Percentiles rank a stretch among this genome's conserved stretches.
These are phyloP conservation scores for Phlebiopsis flavidoalba DNA, from an alignment of 768 basidiomycete genomes.

Conservation along the genomic window DNA sequence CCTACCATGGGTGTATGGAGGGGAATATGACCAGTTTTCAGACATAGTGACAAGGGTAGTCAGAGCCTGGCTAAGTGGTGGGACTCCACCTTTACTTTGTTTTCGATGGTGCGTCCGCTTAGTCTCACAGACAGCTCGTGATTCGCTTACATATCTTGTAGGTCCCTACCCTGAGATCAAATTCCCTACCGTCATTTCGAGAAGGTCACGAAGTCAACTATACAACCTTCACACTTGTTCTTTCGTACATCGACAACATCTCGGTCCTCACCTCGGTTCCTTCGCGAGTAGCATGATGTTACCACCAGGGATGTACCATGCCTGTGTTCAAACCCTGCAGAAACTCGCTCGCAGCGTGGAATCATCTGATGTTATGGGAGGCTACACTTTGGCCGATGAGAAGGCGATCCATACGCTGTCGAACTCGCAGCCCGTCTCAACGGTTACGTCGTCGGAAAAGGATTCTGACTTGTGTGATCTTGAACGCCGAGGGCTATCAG, in stretches of 20 bases:
- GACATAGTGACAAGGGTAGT: constrained; percentile 46
- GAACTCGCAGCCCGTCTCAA: constrained; percentile 70
- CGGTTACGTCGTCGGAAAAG: constrained; percentile 69
- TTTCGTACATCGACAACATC: constrained; percentile 72
- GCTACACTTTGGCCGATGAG: constrained; percentile 69
- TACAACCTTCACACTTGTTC: constrained; percentile 66
- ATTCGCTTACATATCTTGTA: constrained; percentile 24
- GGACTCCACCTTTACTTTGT: constrained; percentile 69
- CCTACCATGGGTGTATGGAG: constrained; percentile 83
- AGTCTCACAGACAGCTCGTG: neutral
- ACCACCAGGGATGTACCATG: constrained; percentile 58
- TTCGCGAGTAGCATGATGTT: constrained; percentile 71
- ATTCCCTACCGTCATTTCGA: constrained; percentile 58
- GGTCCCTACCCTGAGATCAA: constrained; percentile 71
- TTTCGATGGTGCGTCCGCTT: constrained; percentile 62
- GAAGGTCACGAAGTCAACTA: constrained; percentile 50
- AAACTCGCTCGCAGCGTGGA: constrained; percentile 16
- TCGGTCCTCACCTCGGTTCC: constrained; percentile 58
- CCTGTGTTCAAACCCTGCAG: constrained; percentile 53
- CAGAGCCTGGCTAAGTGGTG: constrained; percentile 60
- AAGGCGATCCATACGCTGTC: constrained; percentile 81
- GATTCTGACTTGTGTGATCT: constrained; percentile 83
- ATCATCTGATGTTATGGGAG: constrained; percentile 31
- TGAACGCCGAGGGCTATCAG: constrained; percentile 69
- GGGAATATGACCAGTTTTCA: constrained; percentile 62